phyloP scores from a whole-genome alignment of 2,329 filamentous ascomycete genomes.

The Calonectria leucothoes region DNA sequence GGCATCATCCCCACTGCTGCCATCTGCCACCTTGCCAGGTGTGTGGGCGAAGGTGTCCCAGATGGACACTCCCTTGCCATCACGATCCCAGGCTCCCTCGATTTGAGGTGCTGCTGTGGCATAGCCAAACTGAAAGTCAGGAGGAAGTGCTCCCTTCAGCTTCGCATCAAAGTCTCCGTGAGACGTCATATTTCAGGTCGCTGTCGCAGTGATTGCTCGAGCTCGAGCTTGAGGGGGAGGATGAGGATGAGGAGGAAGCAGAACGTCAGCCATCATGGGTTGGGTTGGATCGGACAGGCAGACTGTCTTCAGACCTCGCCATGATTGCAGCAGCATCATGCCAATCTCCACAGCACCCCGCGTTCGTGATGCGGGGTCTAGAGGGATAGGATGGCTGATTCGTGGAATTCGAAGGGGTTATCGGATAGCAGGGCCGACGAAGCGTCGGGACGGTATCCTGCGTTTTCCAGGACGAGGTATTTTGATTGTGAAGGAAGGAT shows the following conservation, averaged over 20 bases:
- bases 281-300: neutral
- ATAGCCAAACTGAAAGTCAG: constrained; percentile 24
- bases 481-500: neutral
- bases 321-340: neutral
- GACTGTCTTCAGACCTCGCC: neutral
- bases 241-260: neutral
- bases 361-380: constrained; percentile 18
- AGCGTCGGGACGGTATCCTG: constrained; percentile 8
- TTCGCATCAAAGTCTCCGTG: constrained; percentile 19
- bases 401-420: constrained; percentile 6
- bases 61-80: constrained; percentile 55
- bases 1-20: constrained; percentile 53
- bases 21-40: constrained; percentile 52
- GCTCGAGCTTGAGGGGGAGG: neutral
- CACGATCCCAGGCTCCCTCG: constrained; percentile 55
- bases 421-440: constrained; percentile 21
- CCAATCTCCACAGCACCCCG: constrained; percentile 17
- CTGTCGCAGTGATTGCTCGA: neutral
- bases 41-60: constrained; percentile 55
- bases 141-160: constrained; percentile 16
- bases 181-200: constrained; percentile 3
- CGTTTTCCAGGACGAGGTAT: neutral
- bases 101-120: constrained; percentile 35
- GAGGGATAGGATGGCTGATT: constrained; percentile 10
- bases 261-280: neutral